A percentile compares a stretch with the other conserved stretches of the same genome.
Evolutionary conservation across 2,329 filamentous ascomycete genomes (phyloP).

Genomic region (Cytospora paraplurivora): DNA sequence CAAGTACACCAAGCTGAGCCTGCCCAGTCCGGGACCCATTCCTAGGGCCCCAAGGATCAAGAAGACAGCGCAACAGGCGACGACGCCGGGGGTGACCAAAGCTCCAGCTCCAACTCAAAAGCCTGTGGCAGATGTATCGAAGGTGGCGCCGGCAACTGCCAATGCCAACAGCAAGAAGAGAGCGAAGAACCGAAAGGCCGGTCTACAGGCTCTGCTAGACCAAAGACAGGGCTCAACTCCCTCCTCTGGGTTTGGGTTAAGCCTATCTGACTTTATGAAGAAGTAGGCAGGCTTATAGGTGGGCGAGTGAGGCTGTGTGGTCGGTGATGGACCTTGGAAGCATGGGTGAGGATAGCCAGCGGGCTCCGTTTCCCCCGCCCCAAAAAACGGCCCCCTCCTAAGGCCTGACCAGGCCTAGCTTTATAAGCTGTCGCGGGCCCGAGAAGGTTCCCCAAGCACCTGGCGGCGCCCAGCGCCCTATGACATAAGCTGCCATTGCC

Average conservation of each 20-base stretch:
- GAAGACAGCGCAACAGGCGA: constrained; percentile 31
- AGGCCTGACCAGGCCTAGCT: constrained; percentile 4
- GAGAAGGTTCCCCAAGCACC: constrained; percentile 34
- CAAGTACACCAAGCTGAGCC: constrained; percentile 44
- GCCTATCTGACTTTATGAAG: constrained; percentile 59
- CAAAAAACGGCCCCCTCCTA: neutral
- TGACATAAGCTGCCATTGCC: constrained; percentile 41
- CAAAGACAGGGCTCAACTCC: constrained; percentile 47
- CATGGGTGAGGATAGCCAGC: neutral
- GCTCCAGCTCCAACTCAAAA: constrained; percentile 30
- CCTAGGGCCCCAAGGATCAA: constrained; percentile 29
- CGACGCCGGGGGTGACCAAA: constrained; percentile 31
- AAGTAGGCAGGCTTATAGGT: constrained; percentile 31
- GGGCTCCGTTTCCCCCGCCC: too few species aligned
- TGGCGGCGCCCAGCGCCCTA: constrained; percentile 30
- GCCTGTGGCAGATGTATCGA: neutral
- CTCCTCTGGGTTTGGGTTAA: constrained; percentile 47
- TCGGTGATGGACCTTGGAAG: neutral
- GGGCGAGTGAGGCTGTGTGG: constrained; percentile 10
- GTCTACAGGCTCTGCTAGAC: constrained; percentile 65
- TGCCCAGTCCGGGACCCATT: constrained; percentile 43
- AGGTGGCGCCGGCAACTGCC: constrained; percentile 37
- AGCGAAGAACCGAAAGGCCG: constrained; percentile 65
- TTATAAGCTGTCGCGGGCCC: constrained; percentile 8
- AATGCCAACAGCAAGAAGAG: constrained; percentile 66